Evolutionary conservation across 1,284 basidiomycete species (phyloP), one percentile per base, ranked within the genome.

Genomic region (Stygiomarasmius scandens): DNA sequence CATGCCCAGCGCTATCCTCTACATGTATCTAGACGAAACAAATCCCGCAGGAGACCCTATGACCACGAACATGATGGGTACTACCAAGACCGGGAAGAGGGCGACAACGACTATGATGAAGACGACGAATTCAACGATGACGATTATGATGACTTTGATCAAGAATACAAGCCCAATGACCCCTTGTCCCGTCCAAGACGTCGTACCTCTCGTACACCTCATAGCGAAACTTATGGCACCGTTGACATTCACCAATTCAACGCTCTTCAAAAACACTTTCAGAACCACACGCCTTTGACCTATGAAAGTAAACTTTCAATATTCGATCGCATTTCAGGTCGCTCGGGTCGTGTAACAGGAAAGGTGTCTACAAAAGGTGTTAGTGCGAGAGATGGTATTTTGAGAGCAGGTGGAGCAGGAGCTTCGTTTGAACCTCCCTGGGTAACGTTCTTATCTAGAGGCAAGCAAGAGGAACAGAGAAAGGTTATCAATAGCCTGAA

Each of bases 201-300:
- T 12, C 74, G 62, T 56, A 69, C 80, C 53, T 63, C 71, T 23
- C 82, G 86, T 24, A 90, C 89, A 2, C 86, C 87, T 4, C 87
- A 92, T 66, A 81, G 82, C 10, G 89, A 92, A 70, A 85, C 87
- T 0, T 92, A 88, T 62, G 82, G 82, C 2, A 81, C 87, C n/a
- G 75, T 91, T 54, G 83, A 89, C 67, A n/a, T 41, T n/a, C 4
- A 5, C 38, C 14, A 41, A 41, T 80, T 84, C 23, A 80, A 76
- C 59, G 75, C 76, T 45, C 78, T 86, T 56, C 83, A 86, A 66
- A 77, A 77, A 64, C 69, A 80, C 53, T 79, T 78, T 34, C 73
- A 55, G 69, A 71, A 24, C 64, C 54, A 36, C 14, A 16, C 36
- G 4, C 58, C 55, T 12, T 25, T 50, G n/a, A 52, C 51, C 2